Evolutionary conservation across 1,284 basidiomycete genomes (phyloP).

Genomic region (Moniliophthora roreri): DNA sequence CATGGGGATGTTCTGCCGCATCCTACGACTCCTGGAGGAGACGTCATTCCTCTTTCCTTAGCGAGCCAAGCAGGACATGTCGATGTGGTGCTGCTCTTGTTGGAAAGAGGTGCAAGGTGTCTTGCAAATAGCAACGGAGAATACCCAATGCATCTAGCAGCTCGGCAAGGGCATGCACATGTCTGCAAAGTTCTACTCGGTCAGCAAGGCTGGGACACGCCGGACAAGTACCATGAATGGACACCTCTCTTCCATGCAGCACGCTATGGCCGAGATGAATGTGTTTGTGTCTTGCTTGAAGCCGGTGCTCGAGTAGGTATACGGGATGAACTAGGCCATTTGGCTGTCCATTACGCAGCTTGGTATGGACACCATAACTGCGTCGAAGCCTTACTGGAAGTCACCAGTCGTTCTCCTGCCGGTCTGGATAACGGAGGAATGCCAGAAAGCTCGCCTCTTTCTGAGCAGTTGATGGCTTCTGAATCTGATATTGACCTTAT

Average conservation of each 20-base stretch:
- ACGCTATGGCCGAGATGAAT: constrained; percentile 80
- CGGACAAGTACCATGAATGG: constrained; percentile 98
- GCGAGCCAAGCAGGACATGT: constrained; percentile 91
- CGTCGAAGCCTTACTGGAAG: constrained; percentile 71
- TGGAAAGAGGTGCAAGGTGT: constrained; percentile 78
- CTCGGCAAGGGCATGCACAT: constrained; percentile 88
- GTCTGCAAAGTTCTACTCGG: constrained; percentile 80
- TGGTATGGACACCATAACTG: constrained; percentile 94
- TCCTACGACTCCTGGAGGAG: constrained; percentile 56
- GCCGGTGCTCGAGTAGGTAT: constrained; percentile 77
- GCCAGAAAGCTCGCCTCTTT: constrained; percentile 36
- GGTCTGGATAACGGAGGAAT: constrained; percentile 18
- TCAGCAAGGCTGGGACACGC: constrained; percentile 81
- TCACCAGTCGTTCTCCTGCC: constrained; percentile 28
- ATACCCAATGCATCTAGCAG: constrained; percentile 96
- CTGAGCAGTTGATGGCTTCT: constrained; percentile 31
- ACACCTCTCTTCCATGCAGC: constrained; percentile 97
- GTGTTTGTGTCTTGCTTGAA: constrained; percentile 77
- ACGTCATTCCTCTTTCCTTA: constrained; percentile 87
- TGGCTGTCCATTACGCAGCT: constrained; percentile 92
- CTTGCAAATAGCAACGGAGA: constrained; percentile 92
- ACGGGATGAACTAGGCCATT: constrained; percentile 85
- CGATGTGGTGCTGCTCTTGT: constrained; percentile 79
- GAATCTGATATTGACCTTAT: constrained; percentile 88
- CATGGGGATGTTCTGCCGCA: constrained; percentile 63